phyloP scores from a whole-genome alignment of 805 yeast species.

The Kuraishia cidri region DNA sequence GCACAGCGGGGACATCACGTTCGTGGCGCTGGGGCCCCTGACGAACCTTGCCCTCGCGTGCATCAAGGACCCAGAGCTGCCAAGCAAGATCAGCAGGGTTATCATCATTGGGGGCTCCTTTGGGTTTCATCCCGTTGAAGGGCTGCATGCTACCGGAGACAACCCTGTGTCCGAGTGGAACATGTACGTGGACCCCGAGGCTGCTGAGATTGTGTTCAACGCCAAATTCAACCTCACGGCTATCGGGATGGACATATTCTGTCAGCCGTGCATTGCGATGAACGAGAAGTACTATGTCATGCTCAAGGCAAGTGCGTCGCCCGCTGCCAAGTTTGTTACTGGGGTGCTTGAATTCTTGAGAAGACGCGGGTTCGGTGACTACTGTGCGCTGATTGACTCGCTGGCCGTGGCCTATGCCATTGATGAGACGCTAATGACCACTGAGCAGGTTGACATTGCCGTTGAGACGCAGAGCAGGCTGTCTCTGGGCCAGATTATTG shows the following conservation, averaged over 20 bases:
- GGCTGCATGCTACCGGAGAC: constrained; percentile 17
- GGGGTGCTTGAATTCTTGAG: constrained; percentile 13
- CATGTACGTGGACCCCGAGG: constrained; percentile 17
- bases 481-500: constrained; percentile 15
- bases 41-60: constrained; percentile 15
- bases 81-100: constrained; percentile 11
- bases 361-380: constrained; percentile 13
- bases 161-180: constrained; percentile 19
- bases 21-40: constrained; percentile 14
- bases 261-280: constrained; percentile 16
- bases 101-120: constrained; percentile 16
- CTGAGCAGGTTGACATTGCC: constrained; percentile 11
- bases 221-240: constrained; percentile 13
- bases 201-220: constrained; percentile 14
- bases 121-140: constrained; percentile 14
- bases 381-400: constrained; percentile 17
- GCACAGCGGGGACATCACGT: constrained; percentile 8
- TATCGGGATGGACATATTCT: constrained; percentile 18
- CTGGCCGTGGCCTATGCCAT: constrained; percentile 17
- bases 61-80: constrained; percentile 13
- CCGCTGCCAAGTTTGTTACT: constrained; percentile 12
- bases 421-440: constrained; percentile 12
- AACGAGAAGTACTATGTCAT: constrained; percentile 5
- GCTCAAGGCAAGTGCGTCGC: constrained; percentile 6
- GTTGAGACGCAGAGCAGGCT: constrained; percentile 15